Evolutionary conservation across 2,329 filamentous ascomycete species (phyloP).

Genomic region (Talaromyces sp.): DNA sequence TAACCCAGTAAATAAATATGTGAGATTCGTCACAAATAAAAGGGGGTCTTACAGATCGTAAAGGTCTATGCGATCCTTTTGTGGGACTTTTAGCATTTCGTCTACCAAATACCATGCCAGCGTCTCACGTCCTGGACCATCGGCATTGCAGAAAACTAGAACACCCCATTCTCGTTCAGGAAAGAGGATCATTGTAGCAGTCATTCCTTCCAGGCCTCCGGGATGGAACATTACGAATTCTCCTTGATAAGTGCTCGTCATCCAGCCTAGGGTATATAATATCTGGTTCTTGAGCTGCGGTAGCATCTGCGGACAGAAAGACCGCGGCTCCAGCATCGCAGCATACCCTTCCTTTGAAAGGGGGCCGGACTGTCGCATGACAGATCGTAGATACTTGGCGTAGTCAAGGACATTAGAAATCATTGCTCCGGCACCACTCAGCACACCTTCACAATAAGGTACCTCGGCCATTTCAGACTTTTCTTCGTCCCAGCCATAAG

Average conservation of each 20-base stretch:
- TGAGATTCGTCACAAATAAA: background rate
- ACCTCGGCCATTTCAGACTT: conserved; percentile 6
- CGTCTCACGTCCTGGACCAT: conserved; percentile 2
- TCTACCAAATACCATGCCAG: conserved; percentile 12
- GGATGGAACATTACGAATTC: conserved; percentile 11
- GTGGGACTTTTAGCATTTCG: conserved; percentile 5
- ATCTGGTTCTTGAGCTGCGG: conserved; percentile 7
- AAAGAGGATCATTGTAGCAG: conserved; percentile 9
- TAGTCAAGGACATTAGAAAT: conserved; percentile 9
- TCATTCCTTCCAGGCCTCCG: conserved; percentile 13
- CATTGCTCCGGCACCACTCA: conserved; percentile 4
- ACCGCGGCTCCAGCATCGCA: conserved; percentile 2
- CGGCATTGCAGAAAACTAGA: conserved; percentile 11
- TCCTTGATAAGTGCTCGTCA: conserved; percentile 10
- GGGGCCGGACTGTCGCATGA: conserved; percentile 3
- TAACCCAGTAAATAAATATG: too few relatives aligned
- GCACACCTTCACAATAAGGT: conserved; percentile 2
- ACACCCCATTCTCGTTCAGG: conserved; percentile 10
- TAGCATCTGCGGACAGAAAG: conserved; percentile 5
- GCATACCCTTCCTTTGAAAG: conserved; percentile 6
- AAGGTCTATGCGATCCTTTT: conserved; percentile 7
- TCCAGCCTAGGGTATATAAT: conserved; percentile 10
- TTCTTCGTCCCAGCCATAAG: conserved; percentile 22
- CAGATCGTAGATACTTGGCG: conserved; percentile 3
- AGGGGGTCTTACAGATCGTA: conserved; percentile 1